Evolutionary conservation across 805 yeast species (phyloP).

Genomic region (Zygosaccharomyces siamensis): DNA sequence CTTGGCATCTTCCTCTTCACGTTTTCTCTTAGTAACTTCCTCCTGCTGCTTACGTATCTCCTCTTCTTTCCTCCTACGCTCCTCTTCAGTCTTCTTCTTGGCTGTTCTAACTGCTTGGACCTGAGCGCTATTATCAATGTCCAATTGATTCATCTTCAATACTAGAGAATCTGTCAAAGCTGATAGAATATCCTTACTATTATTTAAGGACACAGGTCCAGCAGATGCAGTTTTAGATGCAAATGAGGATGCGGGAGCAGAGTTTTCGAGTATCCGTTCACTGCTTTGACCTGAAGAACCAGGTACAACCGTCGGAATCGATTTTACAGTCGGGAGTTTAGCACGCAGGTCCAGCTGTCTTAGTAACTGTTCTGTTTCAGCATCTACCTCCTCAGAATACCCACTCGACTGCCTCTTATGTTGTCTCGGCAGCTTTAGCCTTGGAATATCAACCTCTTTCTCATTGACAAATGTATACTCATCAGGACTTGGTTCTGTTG

Average conservation of each 20-base stretch:
- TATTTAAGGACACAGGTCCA: background rate
- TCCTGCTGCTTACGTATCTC: constrained; percentile 16
- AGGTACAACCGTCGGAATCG: background rate
- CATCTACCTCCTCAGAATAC: constrained; percentile 11
- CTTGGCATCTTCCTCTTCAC: constrained; percentile 15
- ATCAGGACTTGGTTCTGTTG: constrained; percentile 9
- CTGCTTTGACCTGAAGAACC: background rate
- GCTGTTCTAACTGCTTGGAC: constrained; percentile 9
- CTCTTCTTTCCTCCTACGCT: constrained; percentile 15
- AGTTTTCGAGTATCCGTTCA: no score
- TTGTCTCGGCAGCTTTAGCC: constrained; percentile 16
- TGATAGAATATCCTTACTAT: constrained; percentile 3
- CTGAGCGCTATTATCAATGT: constrained; percentile 10
- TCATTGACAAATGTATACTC: constrained; percentile 15
- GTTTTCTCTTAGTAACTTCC: constrained; percentile 14
- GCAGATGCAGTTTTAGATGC: no score
- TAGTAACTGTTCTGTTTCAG: constrained; percentile 14
- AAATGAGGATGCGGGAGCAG: no score
- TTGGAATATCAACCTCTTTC: constrained; percentile 20
- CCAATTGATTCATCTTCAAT: constrained; percentile 9
- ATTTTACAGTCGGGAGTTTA: constrained; percentile 13
- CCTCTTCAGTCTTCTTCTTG: constrained; percentile 14
- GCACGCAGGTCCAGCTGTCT: constrained; percentile 15
- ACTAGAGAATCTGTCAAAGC: constrained; percentile 12
- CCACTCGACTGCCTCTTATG: background rate